Percentiles rank a stretch among this genome's conserved stretches.
These are phyloP conservation scores for Candida pseudofarinosa DNA, from an alignment of 805 yeast species.

Conservation along the genomic window DNA sequence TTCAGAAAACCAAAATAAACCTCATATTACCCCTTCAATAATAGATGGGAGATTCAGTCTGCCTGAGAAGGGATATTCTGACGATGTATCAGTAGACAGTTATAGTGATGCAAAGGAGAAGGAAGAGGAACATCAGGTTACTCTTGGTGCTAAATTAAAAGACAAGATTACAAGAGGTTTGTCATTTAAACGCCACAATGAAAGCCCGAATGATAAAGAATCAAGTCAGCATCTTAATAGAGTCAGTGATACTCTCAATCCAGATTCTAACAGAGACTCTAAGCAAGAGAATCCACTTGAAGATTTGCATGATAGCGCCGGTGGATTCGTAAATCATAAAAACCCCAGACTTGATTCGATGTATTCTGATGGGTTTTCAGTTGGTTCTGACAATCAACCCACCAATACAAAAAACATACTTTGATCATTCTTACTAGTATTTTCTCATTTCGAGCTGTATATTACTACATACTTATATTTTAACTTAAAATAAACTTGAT, in stretches of 20 bases:
- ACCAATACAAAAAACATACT: conserved; percentile 23
- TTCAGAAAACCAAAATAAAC: conserved; percentile 18
- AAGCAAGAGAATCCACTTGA: conserved; percentile 1
- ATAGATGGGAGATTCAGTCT: conserved; percentile 5
- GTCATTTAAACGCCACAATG: conserved; percentile 19
- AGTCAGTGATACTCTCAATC: conserved; percentile 22
- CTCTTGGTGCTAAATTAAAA: conserved; percentile 42
- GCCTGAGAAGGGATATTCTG: conserved; percentile 4
- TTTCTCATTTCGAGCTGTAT: conserved; percentile 2
- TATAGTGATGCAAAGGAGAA: conserved; percentile 6
- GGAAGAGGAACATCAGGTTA: conserved; percentile 4
- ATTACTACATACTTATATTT: background rate
- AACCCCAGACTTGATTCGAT: conserved; percentile 25
- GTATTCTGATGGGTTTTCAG: conserved; percentile 13
- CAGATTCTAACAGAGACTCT: conserved; percentile 4
- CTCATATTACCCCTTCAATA: conserved; percentile 6
- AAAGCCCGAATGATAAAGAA: background rate
- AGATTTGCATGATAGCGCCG: conserved; percentile 6
- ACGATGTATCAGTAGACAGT: conserved; percentile 5
- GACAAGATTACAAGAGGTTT: conserved; percentile 43
- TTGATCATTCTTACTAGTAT: conserved; percentile 6
- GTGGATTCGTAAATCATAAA: conserved; percentile 7
- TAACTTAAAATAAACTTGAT: background rate
- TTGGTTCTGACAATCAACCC: conserved; percentile 16
- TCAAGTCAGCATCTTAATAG: conserved; percentile 11